Conservation (phyloP, 768 basidiomycete genomes). For the Russula virescens region DNA sequence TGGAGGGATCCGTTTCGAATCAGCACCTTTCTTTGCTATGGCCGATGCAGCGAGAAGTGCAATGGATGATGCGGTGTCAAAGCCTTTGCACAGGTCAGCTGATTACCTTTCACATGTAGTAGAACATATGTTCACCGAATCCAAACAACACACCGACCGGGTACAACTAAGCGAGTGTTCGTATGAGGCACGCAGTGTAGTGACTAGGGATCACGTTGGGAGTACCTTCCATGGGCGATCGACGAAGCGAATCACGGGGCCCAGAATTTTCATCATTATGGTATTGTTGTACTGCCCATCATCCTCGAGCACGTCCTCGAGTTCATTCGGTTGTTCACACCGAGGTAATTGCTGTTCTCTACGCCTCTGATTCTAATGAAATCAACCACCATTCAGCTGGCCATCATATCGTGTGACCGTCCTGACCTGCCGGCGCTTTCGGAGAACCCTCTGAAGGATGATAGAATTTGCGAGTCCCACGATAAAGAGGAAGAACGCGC, state of each 20-base stretch:
- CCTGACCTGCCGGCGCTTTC: conserved; percentile 44
- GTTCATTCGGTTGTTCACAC: no score
- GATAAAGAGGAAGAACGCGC: conserved; percentile 70
- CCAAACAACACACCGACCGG: conserved; percentile 87
- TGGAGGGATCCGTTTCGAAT: conserved; percentile 49
- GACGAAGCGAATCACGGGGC: conserved; percentile 76
- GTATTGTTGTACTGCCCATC: conserved; percentile 37
- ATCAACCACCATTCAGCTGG: no score
- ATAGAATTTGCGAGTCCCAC: conserved; percentile 70
- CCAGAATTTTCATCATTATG: conserved; percentile 72
- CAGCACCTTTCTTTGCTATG: conserved; percentile 53
- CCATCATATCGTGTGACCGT: not conserved
- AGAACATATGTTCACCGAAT: conserved; percentile 45
- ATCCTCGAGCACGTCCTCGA: not conserved
- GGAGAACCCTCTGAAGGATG: conserved; percentile 58
- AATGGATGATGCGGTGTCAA: conserved; percentile 89
- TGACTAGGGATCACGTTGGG: no score
- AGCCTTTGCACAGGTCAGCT: conserved; percentile 39
- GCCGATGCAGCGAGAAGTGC: conserved; percentile 83
- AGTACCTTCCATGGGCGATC: conserved; percentile 83
- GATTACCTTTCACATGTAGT: not conserved
- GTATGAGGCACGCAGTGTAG: not conserved
- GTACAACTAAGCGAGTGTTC: conserved; percentile 60
- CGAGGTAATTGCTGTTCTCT: no score
- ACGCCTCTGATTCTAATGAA: no score